Evolutionary conservation across 1,284 basidiomycete species (phyloP).

Genomic region (Mrakiaceae sp.): DNA sequence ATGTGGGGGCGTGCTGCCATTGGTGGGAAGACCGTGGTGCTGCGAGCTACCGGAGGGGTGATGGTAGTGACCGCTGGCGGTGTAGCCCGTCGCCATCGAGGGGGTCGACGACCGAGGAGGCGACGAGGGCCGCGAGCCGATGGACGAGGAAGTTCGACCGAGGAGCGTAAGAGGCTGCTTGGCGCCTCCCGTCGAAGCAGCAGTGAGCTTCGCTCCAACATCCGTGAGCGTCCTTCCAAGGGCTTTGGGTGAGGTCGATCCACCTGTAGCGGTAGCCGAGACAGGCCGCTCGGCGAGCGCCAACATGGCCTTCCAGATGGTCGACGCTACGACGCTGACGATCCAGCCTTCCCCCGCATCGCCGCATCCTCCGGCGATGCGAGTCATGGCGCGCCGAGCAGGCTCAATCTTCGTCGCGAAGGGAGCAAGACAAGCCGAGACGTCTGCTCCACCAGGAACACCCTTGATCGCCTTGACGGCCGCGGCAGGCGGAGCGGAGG

Average conservation of each 20-base stretch:
- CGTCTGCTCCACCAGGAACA: conserved; percentile 22
- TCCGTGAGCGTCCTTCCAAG: too few species aligned
- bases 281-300: conserved; percentile 11
- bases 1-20: not conserved
- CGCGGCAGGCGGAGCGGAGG: conserved; percentile 19
- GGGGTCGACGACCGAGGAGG: not conserved
- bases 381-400: conserved; percentile 31
- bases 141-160: too few species aligned
- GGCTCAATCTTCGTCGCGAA: conserved; percentile 34
- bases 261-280: not conserved
- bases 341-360: conserved; percentile 37
- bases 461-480: conserved; percentile 9
- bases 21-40: conserved; percentile 30
- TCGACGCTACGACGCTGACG: conserved; percentile 33
- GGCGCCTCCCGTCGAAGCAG: not conserved
- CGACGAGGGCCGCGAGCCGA: not conserved
- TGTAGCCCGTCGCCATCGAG: not conserved
- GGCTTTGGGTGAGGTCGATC: not conserved
- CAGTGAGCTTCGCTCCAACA: too few species aligned
- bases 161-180: not conserved
- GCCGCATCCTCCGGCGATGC: conserved; percentile 30
- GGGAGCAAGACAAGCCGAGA: conserved; percentile 31
- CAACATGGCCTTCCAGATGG: conserved; percentile 36
- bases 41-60: conserved; percentile 24
- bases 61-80: conserved; percentile 19